Evolutionary conservation across 1,284 basidiomycete genomes (phyloP).

Genomic region (Ceratobasidium sp.): DNA sequence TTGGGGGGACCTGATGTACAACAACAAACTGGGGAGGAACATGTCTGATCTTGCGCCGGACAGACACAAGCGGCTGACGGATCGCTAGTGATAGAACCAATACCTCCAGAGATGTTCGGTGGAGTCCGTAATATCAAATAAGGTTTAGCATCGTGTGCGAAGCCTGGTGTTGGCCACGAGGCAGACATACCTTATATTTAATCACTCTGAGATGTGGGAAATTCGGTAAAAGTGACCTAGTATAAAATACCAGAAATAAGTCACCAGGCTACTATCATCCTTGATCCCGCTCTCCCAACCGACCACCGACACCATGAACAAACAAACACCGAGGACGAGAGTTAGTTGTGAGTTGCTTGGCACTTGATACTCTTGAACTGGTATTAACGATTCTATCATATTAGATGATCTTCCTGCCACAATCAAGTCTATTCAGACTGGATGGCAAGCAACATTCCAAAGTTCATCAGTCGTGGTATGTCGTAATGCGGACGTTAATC

Average conservation of each 20-base stretch:
- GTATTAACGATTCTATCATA: not conserved
- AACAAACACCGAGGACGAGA: not conserved
- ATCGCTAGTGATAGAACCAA: too few species aligned
- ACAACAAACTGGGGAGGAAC: too few species aligned
- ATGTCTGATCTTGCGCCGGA: too few species aligned
- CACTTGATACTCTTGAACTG: not conserved
- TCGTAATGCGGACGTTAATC: not conserved
- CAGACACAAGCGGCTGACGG: too few species aligned
- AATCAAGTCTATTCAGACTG: slow-evolving; percentile 29
- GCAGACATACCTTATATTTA: too few species aligned
- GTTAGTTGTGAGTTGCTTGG: not conserved
- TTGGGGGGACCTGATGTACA: too few species aligned
- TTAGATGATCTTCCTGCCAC: slow-evolving; percentile 27
- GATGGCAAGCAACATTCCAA: slow-evolving; percentile 25
- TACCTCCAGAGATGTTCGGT: too few species aligned
- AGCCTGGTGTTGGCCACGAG: too few species aligned
- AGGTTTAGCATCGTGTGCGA: too few species aligned
- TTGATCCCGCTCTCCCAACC: not conserved
- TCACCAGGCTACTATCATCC: not conserved
- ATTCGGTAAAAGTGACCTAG: not conserved
- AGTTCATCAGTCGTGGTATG: slow-evolving; percentile 27
- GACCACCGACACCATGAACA: not conserved
- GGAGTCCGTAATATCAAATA: too few species aligned
- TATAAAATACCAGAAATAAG: not conserved
- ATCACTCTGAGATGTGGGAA: not conserved